Conservation (phyloP, 352 stramenopile genomes). For the Pythium phragmiticola region DNA sequence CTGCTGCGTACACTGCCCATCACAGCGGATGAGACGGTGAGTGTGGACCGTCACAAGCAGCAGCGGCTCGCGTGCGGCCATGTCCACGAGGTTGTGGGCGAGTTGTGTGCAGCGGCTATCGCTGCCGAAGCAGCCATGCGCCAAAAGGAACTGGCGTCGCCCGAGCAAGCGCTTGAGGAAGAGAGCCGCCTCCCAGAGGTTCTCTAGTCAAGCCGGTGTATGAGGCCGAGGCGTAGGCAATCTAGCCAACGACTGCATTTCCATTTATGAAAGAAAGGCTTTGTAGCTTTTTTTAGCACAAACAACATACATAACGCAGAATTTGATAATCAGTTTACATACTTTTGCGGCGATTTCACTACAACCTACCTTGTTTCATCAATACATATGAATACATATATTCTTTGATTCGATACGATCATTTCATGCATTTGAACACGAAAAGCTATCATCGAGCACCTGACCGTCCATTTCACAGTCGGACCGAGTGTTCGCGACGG, state of each 20-base stretch:
- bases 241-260: too few relatives aligned
- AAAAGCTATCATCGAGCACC: not conserved
- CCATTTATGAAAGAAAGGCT: too few relatives aligned
- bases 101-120: not conserved
- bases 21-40: constrained; percentile 28
- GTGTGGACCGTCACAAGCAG: not conserved
- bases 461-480: not conserved
- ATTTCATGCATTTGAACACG: not conserved
- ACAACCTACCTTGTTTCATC: not conserved
- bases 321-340: not conserved
- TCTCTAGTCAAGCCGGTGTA: not conserved
- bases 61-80: constrained; percentile 7
- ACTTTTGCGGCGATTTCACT: not conserved
- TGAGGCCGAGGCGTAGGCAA: constrained; percentile 2
- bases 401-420: not conserved
- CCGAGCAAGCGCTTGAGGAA: constrained; percentile 6
- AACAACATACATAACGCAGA: not conserved
- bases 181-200: too few relatives aligned
- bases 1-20: constrained; percentile 37
- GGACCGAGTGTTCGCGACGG: constrained; percentile 1
- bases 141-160: not conserved
- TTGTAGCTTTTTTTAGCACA: too few relatives aligned
- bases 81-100: not conserved
- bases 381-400: not conserved
- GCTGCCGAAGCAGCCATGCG: not conserved